These are phyloP conservation scores for Tremella mesenterica DNA, from an alignment of 768 basidiomycete species.

Conservation along the genomic window DNA sequence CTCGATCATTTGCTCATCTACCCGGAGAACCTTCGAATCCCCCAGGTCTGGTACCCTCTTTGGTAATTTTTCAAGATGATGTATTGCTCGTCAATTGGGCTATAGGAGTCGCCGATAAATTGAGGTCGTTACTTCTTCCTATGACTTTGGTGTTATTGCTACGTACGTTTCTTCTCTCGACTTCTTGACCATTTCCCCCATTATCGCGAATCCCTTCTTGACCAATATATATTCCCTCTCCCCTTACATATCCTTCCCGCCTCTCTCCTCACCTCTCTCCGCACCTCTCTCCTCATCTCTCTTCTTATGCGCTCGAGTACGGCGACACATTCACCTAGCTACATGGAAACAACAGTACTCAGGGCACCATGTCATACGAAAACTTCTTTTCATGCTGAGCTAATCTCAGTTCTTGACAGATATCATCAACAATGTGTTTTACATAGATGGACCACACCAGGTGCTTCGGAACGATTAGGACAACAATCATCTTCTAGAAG, in stretches of 20 bases:
- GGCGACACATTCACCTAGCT: too few relatives aligned
- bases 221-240: too few relatives aligned
- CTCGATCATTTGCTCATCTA: conserved; percentile 8
- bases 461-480: conserved; percentile 13
- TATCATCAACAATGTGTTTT: conserved; percentile 28
- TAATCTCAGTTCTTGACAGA: conserved; percentile 20
- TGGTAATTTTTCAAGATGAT: conserved; percentile 6
- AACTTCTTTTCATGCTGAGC: too few relatives aligned
- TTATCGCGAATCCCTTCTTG: too few relatives aligned
- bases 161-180: neutral
- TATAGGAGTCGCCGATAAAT: conserved; percentile 13
- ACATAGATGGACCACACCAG: conserved; percentile 15
- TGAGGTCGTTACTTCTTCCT: conserved; percentile 11
- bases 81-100: conserved; percentile 17
- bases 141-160: conserved; percentile 18
- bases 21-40: conserved; percentile 4
- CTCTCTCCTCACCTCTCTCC: too few relatives aligned
- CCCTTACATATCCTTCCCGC: too few relatives aligned
- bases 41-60: conserved; percentile 6
- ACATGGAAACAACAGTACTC: too few relatives aligned
- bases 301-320: too few relatives aligned
- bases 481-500: conserved; percentile 12
- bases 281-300: too few relatives aligned
- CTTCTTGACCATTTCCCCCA: too few relatives aligned
- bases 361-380: too few relatives aligned